phyloP scores from a whole-genome alignment of 176 grass and related monocot genomes.

The Microstegium vimineum region DNA sequence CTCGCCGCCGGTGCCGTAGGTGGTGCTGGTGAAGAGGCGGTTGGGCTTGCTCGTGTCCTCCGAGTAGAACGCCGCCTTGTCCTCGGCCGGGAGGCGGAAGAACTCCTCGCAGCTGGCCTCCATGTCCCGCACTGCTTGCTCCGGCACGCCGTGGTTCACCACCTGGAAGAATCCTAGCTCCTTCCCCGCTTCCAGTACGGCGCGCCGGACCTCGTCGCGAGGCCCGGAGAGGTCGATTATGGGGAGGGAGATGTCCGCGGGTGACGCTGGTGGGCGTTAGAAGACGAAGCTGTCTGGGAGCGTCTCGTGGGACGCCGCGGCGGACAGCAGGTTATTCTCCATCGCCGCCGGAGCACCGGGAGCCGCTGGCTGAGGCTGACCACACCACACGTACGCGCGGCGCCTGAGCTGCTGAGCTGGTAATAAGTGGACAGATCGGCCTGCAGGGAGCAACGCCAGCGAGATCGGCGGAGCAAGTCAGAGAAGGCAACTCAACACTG shows the following conservation, averaged over 20 bases:
- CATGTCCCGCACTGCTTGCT: conserved; percentile 45
- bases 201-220: conserved; percentile 43
- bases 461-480: too few species aligned
- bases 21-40: conserved; percentile 58
- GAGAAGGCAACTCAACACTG: too few species aligned
- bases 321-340: conserved; percentile 55
- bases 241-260: conserved; percentile 25
- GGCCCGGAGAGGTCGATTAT: conserved; percentile 51
- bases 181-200: conserved; percentile 46
- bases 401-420: too few species aligned
- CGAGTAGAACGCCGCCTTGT: conserved; percentile 49
- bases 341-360: neutral
- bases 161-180: conserved; percentile 85
- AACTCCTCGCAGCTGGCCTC: conserved; percentile 37
- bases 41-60: conserved; percentile 34
- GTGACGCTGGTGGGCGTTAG: conserved; percentile 33
- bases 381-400: too few species aligned
- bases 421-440: too few species aligned
- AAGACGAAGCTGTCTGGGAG: conserved; percentile 58
- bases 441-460: too few species aligned
- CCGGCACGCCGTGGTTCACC: conserved; percentile 58
- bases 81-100: conserved; percentile 40
- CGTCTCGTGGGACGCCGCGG: neutral
- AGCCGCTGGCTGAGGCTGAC: too few species aligned
- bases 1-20: conserved; percentile 20